Evolutionary conservation across 2,329 filamentous ascomycete genomes (phyloP).

Genomic region (Pseudocercospora vitis): DNA sequence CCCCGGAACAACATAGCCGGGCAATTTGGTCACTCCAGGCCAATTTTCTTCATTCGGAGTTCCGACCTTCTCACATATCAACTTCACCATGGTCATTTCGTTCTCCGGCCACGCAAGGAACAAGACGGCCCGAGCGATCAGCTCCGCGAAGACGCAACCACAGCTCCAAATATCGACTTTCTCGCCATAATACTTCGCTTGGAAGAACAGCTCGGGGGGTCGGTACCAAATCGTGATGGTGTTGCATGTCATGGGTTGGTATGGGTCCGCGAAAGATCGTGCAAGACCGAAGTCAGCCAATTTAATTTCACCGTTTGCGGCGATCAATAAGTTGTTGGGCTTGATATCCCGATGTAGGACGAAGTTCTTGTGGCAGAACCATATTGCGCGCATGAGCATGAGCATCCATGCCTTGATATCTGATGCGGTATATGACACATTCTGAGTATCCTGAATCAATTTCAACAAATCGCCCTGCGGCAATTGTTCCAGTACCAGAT

Average conservation of each 20-base stretch:
- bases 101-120: conserved; percentile 69
- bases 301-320: conserved; percentile 88
- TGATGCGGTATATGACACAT: conserved; percentile 76
- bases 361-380: conserved; percentile 95
- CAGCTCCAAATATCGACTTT: conserved; percentile 94
- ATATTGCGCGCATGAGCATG: conserved; percentile 89
- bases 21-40: conserved; percentile 82
- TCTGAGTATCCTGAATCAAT: conserved; percentile 80
- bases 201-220: conserved; percentile 89
- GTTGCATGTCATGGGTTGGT: conserved; percentile 80
- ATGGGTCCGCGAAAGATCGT: conserved; percentile 83
- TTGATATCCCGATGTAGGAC: conserved; percentile 98
- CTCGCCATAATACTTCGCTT: conserved; percentile 82
- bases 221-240: conserved; percentile 98
- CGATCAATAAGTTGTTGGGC: conserved; percentile 95
- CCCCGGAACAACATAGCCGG: conserved; percentile 73
- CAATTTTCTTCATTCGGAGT: conserved; percentile 93
- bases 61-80: conserved; percentile 82
- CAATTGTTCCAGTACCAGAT: conserved; percentile 90
- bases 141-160: conserved; percentile 88
- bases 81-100: conserved; percentile 80
- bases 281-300: conserved; percentile 97
- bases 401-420: conserved; percentile 99
- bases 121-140: conserved; percentile 79
- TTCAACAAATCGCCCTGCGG: conserved; percentile 93